Evolutionary conservation across 129 eudicot genomes (phyloP).

Genomic region (Saposhnikovia divaricata): DNA sequence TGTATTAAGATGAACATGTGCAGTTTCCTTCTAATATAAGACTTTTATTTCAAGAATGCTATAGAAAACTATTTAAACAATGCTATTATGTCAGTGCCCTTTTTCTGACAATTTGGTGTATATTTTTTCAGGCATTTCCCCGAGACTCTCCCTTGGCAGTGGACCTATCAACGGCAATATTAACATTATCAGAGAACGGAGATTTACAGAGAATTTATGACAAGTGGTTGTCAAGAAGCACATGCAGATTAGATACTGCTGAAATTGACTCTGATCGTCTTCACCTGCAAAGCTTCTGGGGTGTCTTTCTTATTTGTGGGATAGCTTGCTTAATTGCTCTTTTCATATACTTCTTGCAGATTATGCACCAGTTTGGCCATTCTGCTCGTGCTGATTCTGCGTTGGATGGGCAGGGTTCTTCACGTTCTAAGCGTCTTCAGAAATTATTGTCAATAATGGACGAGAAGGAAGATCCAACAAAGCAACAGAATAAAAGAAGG

Average conservation of each 20-base stretch:
- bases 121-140: slow-evolving; percentile 60
- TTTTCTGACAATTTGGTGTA: neutral
- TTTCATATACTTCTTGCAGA: slow-evolving; percentile 51
- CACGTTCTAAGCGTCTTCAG: slow-evolving; percentile 48
- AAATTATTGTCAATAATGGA: slow-evolving; percentile 60
- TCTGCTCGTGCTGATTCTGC: slow-evolving; percentile 17
- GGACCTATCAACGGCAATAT: slow-evolving; percentile 76
- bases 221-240: slow-evolving; percentile 66
- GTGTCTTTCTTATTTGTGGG: slow-evolving; percentile 73
- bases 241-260: slow-evolving; percentile 56
- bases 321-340: slow-evolving; percentile 65
- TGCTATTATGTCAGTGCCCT: neutral
- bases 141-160: slow-evolving; percentile 85
- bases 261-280: slow-evolving; percentile 72
- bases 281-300: slow-evolving; percentile 74
- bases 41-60: neutral
- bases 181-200: slow-evolving; percentile 72
- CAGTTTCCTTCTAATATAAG: neutral
- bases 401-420: too few relatives aligned
- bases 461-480: slow-evolving; percentile 51
- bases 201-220: slow-evolving; percentile 86
- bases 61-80: too few relatives aligned
- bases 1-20: too few relatives aligned
- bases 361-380: slow-evolving; percentile 30
- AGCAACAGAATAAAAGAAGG: slow-evolving; percentile 45